Base-by-base conservation (phyloP, 2,329 filamentous ascomycete genomes). In the Stenocarpella maydis region DNA sequence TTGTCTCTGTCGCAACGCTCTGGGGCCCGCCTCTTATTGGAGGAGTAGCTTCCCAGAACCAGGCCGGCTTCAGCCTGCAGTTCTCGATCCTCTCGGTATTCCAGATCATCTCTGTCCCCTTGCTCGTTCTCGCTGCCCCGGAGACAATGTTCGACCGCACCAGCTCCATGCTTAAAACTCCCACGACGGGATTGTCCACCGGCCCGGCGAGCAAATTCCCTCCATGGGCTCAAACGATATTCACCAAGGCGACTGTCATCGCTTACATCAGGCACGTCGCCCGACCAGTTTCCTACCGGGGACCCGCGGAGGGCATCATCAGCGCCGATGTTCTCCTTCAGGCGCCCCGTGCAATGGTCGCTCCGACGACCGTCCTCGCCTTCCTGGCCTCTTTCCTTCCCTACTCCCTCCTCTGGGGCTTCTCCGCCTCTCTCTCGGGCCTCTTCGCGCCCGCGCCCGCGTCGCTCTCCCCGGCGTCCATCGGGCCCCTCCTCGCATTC, bases 11-110 rank as follows among this genome's bases (percentile, higher is more conserved):
- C 12, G 77, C 81, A 12, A 82, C 83, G 5, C 87, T 83, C 1
- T 88, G 86, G 84, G 86, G 86, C 43, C 79, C 83, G 0, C 87
- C 87, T 0, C 78, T 89, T 4, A 74, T 89, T 6, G 85, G 86
- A 21, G 86, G 87, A 2, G 79, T 83, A 26, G 79, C 83, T 45
- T 85, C 85, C 0, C 78, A 78, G 61, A 76, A 78, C 19, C 72
- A 75, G 1, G 72, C 77, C 39, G 81, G 82, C 8, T 84, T 85
- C 74, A 79, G 79, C 15, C 76, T 83, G 28, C 85, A 86, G 69
- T 88, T 87, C 71, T 82, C 83, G 70, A 81, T 88, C 55, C 79
- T 88, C 71, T 84, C 80, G 74, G 77, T 79, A 50, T 83, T 89
- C 69, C 80, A 86, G 67, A 76, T 82, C 6, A 53, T 85, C 28